These are phyloP conservation scores for Cryphonectria radicalis DNA, from an alignment of 2,329 filamentous ascomycete species.

Conservation along the genomic window DNA sequence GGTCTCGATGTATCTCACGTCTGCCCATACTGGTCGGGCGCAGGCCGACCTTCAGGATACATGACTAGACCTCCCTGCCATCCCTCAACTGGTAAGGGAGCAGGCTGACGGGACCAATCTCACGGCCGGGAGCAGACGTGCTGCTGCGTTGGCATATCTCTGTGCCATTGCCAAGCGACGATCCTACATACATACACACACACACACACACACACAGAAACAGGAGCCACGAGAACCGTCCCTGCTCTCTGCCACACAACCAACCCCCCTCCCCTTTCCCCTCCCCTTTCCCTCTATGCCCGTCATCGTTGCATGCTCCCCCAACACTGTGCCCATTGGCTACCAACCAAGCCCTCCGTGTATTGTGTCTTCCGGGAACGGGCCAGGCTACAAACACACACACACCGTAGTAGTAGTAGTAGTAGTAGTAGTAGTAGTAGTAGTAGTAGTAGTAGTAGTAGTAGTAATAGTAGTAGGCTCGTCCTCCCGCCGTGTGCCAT, in stretches of 20 bases:
- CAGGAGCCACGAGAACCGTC: constrained; percentile 7
- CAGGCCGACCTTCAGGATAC: constrained; percentile 16
- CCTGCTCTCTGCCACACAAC: background rate
- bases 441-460: too few species aligned
- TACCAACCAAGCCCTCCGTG: background rate
- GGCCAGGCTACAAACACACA: background rate
- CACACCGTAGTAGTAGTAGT: too few species aligned
- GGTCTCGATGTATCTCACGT: constrained; percentile 16
- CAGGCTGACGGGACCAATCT: constrained; percentile 22
- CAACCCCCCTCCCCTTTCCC: background rate
- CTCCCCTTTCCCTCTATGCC: background rate
- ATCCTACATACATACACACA: constrained; percentile 4
- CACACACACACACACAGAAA: background rate
- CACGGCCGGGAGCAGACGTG: constrained; percentile 8
- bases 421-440: too few species aligned
- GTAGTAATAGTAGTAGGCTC: background rate
- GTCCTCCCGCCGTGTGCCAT: background rate
- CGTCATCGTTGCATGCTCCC: constrained; percentile 9
- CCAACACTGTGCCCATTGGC: constrained; percentile 11
- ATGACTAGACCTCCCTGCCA: constrained; percentile 9
- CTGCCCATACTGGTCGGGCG: constrained; percentile 25
- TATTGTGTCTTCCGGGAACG: constrained; percentile 16
- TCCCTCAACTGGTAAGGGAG: constrained; percentile 12
- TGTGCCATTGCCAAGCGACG: background rate
- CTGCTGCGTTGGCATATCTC: constrained; percentile 19